Evolutionary conservation across 2,329 filamentous ascomycete species (phyloP), one percentile per base, ranked within the genome.

Genomic region (Whalleya microplaca): DNA sequence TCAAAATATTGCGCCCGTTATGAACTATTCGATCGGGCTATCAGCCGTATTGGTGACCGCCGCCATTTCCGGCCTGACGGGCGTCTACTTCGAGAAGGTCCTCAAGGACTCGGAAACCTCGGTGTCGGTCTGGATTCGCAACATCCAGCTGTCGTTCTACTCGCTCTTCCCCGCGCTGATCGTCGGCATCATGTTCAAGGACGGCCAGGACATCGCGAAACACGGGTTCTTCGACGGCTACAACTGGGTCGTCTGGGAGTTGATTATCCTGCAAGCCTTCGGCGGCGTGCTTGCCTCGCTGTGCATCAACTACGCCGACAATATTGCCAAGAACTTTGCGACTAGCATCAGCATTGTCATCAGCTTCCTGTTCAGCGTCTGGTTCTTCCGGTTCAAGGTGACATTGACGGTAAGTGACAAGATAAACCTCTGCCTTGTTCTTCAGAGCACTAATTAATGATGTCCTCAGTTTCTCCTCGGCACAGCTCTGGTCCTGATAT

Each of bases 161-260:
- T 96, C 93, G 1, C 80, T 98, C 1, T 94, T 97, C 66, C 92
- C 94, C 0, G 90, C 93, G 0, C 80, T 97, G 0, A 86, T 98
- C 55, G 82, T 96, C 50, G 95, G 94, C 1, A 88, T 98, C 5
- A 76, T 96, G 2, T 90, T 91, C 76, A 90, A 92, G 62, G 95
- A 99, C 64, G 95, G 94, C 21, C 85, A 87, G 58, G 88, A 90
- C 41, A 92, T 99, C 62, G 83, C 88, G 21, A 85, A 89, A 72
- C 86, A 91, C 60, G 95, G 95, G 12, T 96, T 98, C 75, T 98
- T 99, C 66, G 89, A 90, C 55, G 95, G 95, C 2, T 99, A 98
- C 76, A 97, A 96, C 71, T 89, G 85, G 81, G 82, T 94, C 19
- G 94, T 98, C 2, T 97, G 93, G 92, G 80, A 86, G 4, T 90